Evolutionary conservation across 2,329 filamentous ascomycete species (phyloP).

Genomic region (Fusarium sp.): DNA sequence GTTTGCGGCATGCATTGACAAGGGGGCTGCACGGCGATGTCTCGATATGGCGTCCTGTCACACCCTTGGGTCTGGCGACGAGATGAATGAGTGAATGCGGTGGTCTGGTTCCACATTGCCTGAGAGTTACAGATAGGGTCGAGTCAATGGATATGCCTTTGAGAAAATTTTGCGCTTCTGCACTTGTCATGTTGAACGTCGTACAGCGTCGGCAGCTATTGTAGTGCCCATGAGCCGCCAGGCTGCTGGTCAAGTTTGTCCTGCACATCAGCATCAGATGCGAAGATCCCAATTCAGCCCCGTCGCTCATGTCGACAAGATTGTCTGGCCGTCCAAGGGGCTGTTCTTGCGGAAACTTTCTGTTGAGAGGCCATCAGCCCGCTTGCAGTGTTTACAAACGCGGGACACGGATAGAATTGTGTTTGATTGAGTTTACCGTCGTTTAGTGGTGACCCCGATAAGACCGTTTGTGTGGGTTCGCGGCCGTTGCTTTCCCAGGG

Average conservation of each 20-base stretch:
- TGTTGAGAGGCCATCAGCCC: neutral
- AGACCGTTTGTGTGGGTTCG: neutral
- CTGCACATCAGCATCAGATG: slow-evolving; percentile 18
- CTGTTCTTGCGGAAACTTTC: neutral
- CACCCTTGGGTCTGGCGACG: slow-evolving; percentile 25
- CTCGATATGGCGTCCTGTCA: slow-evolving; percentile 31
- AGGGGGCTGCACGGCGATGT: slow-evolving; percentile 21
- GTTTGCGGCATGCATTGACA: slow-evolving; percentile 28
- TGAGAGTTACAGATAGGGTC: neutral
- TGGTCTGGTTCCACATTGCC: slow-evolving; percentile 5
- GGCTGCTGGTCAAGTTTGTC: slow-evolving; percentile 27
- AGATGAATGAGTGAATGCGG: slow-evolving; percentile 30
- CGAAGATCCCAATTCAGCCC: slow-evolving; percentile 35
- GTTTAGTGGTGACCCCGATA: neutral
- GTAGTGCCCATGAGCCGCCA: slow-evolving; percentile 6
- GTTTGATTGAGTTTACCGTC: neutral
- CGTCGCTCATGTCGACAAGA: neutral
- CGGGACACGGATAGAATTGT: neutral
- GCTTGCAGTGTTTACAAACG: neutral
- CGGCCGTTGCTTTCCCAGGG: too few relatives aligned
- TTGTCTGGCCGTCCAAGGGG: neutral
- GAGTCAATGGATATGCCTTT: slow-evolving; percentile 19
- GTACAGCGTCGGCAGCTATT: slow-evolving; percentile 17
- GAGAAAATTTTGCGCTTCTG: neutral
- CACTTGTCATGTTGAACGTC: slow-evolving; percentile 15